Conservation (phyloP, 1,139 yeast genomes). For the Zygoascus sp. region DNA sequence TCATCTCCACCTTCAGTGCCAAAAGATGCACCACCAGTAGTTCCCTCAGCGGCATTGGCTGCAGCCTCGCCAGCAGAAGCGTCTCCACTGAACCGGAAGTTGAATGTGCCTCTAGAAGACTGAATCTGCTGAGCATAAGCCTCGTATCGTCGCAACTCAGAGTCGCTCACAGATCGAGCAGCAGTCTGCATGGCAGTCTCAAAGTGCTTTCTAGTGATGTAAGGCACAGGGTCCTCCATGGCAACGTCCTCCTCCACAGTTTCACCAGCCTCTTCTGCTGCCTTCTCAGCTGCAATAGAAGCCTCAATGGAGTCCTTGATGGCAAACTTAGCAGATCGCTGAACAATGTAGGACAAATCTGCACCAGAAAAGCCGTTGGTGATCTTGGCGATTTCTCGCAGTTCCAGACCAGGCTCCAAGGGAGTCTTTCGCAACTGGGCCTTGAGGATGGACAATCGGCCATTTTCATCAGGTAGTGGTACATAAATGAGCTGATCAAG, state of each 20-base stretch:
- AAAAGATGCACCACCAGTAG: conserved; percentile 47
- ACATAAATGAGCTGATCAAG: conserved; percentile 97
- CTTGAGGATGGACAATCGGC: conserved; percentile 84
- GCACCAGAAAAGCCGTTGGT: conserved; percentile 99
- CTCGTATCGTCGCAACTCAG: conserved; percentile 97
- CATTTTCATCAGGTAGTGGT: conserved; percentile 94
- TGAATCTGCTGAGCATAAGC: conserved; percentile 96
- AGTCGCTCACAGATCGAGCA: conserved; percentile 92
- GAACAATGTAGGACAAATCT: conserved; percentile 93
- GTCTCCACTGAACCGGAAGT: conserved; percentile 38
- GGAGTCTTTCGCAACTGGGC: conserved; percentile 99
- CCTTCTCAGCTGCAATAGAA: conserved; percentile 44
- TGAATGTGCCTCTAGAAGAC: conserved; percentile 81
- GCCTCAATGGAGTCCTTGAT: conserved; percentile 97
- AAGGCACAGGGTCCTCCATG: conserved; percentile 90
- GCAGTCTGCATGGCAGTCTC: conserved; percentile 99
- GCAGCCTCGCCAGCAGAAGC: conserved; percentile 32
- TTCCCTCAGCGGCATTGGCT: conserved; percentile 27
- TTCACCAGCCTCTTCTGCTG: conserved; percentile 44
- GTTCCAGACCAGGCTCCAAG: conserved; percentile 91
- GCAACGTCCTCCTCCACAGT: conserved; percentile 54
- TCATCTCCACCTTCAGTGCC: conserved; percentile 86
- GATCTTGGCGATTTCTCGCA: conserved; percentile 82
- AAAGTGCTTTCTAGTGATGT: conserved; percentile 84
- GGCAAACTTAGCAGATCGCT: conserved; percentile 97